A percentile compares a stretch with the other conserved stretches of the same genome.
Conservation (phyloP, 352 stramenopile genomes). For the Phytophthora constricta region DNA sequence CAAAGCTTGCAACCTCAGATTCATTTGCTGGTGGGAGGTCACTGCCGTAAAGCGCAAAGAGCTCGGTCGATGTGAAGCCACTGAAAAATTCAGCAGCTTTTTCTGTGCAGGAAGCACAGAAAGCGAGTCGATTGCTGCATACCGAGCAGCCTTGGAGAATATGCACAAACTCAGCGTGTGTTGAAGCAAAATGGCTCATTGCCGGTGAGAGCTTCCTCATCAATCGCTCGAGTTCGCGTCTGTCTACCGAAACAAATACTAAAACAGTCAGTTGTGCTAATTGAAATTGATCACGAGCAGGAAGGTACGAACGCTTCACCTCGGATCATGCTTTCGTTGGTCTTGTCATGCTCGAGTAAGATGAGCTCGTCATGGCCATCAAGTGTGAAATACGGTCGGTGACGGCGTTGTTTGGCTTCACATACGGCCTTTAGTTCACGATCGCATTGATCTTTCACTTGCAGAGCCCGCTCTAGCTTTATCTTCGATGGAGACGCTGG, state of each 20-base stretch:
- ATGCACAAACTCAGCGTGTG: slow-evolving; percentile 66
- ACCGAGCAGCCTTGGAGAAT: slow-evolving; percentile 54
- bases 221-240: slow-evolving; percentile 57
- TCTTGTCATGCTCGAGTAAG: slow-evolving; percentile 41
- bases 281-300: no score
- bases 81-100: slow-evolving; percentile 72
- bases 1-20: slow-evolving; percentile 51
- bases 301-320: no score
- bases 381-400: slow-evolving; percentile 19
- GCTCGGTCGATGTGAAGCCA: slow-evolving; percentile 55
- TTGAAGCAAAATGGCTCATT: slow-evolving; percentile 62
- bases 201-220: slow-evolving; percentile 68
- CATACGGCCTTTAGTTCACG: slow-evolving; percentile 51
- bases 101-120: slow-evolving; percentile 55
- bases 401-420: slow-evolving; percentile 43
- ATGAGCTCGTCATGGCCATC: slow-evolving; percentile 35
- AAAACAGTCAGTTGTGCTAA: no score
- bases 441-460: slow-evolving; percentile 62
- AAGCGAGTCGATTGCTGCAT: slow-evolving; percentile 62
- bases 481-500: slow-evolving; percentile 34
- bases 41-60: slow-evolving; percentile 59
- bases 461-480: slow-evolving; percentile 64
- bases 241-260: slow-evolving; percentile 43
- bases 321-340: slow-evolving; percentile 44
- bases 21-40: slow-evolving; percentile 62